Evolutionary conservation across 306 rosid species (phyloP).

Genomic region (Macrotyloma uniflorum): DNA sequence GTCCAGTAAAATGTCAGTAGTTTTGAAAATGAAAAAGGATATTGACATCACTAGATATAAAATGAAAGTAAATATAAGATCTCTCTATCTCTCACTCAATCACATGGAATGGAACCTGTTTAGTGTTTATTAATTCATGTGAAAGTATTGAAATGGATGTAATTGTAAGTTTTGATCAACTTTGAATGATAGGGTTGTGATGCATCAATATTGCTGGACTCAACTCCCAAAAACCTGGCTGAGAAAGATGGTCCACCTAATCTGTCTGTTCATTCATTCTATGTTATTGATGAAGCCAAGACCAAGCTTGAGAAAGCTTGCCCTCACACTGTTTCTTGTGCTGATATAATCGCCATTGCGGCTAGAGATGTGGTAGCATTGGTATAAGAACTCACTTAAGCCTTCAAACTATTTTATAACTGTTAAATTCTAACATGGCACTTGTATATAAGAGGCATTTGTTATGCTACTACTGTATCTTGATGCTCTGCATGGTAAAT

Average conservation of each 20-base stretch:
- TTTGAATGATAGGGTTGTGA: constrained; percentile 61
- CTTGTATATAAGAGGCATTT: neutral
- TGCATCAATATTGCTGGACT: constrained; percentile 71
- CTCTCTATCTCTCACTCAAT: neutral
- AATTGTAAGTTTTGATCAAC: neutral
- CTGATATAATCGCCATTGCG: constrained; percentile 72
- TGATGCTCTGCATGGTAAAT: neutral
- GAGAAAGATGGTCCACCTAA: constrained; percentile 81
- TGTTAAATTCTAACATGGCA: neutral
- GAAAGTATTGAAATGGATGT: neutral
- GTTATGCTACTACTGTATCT: neutral
- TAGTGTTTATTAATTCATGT: neutral
- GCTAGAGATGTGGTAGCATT: constrained; percentile 71
- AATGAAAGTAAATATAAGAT: neutral
- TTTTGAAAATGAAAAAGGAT: neutral
- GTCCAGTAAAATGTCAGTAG: neutral
- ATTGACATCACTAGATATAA: neutral
- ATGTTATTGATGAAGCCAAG: constrained; percentile 71
- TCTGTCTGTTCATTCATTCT: constrained; percentile 60
- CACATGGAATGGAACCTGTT: neutral
- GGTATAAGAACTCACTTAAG: constrained; percentile 33
- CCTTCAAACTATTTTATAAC: neutral
- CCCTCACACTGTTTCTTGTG: constrained; percentile 71
- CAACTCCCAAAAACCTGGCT: constrained; percentile 54
- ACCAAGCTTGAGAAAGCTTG: constrained; percentile 70